Evolutionary conservation across 2,329 filamentous ascomycete species (phyloP), one percentile per base, ranked within the genome.

Genomic region (Nemania sp.): DNA sequence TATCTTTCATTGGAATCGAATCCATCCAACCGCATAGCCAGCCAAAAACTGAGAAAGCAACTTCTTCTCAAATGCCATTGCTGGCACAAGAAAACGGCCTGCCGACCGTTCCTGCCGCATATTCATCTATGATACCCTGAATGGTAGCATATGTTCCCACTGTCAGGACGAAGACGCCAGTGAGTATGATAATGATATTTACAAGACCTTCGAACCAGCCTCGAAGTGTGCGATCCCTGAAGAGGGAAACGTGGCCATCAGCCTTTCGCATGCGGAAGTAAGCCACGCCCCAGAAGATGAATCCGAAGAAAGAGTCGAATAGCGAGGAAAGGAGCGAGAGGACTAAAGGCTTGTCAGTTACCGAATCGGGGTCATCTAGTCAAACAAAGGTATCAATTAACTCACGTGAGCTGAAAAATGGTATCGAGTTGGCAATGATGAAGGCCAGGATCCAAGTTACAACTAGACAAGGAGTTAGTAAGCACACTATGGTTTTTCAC

Each of bases 301-400:
- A 97, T 20, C 92, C 92, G 65, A 93, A 93, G 79, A 91, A 93
- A 49, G 89, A 93, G 73, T 96, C 91, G 68, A 96, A 96, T 1
- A 96, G 81, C 3, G 90, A 90, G n/a, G 86, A 89, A 86, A 91
- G 89, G 57, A 91, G 77, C 4, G 85, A 86, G n/a, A 85, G 72
- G 2, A 86, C 79, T 82, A 33, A 3, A 15, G 6, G 9, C 5
- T 17, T 1, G 30, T 65, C 17, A 62, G 54, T 46, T 43, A 11
- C 28, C 14, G 23, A 28, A 11, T 15, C 5, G 9, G 7, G n/a
- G 11, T 7, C 23, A 22, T 15, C 26, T 9, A 7, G 20, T 28
- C 12, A 23, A 22, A 15, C 1, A 9, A 14, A 12, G 4, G 20
- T 5, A 12, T 15, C 70, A 42, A 15, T 28, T n/a, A n/a, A 17